Evolutionary conservation across 352 stramenopile genomes (phyloP), one percentile per base, ranked within the genome.

Genomic region (Chrysophaeum taylorii): DNA sequence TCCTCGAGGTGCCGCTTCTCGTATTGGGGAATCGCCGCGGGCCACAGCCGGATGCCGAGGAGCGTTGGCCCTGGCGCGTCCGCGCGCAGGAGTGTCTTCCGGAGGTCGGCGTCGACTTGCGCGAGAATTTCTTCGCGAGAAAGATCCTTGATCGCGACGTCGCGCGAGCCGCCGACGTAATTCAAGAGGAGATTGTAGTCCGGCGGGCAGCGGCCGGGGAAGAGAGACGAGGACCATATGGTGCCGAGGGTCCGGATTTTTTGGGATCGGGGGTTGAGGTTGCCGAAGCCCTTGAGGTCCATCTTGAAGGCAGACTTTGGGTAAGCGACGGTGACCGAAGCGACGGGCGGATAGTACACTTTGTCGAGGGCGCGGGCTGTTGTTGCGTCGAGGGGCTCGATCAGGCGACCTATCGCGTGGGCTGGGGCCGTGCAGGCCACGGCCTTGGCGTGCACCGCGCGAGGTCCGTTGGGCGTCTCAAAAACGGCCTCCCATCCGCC

Each of bases 11-110:
- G 87, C 36, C 85, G 84, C 50, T 82, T 72, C 76, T 85, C 76
- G 67, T 90, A 89, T 74, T 93, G 87, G 50, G 87, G 87, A 78
- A 93, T 93, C 21, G 85, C 87, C 18, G 72, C 87, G 12, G 79
- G 80, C 84, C 85, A 92, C n/a, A 91, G 50, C 68, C 83, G 81
- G 9, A 86, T 69, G 16, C 82, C 84, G 37, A 91, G 70, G 0
- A 89, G 69, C 68, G 75, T 79, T 2, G 81, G 80, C 48, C 60
- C 35, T 5, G 85, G 83, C 25, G 84, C 84, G 38, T 76, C 64
- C 16, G 61, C 42, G 64, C 89, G 83, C 18, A 93, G 74, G 18
- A 93, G 73, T 7, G 90, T 78, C 53, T 82, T 75, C 29, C 83
- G 74, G 61, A 81, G 81, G 73, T 85, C 87, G 33, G 77, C 75